Percentiles rank a stretch among this genome's conserved stretches.
Conservation (phyloP, 345 rosid species). For the Citrus mangshanensis region DNA sequence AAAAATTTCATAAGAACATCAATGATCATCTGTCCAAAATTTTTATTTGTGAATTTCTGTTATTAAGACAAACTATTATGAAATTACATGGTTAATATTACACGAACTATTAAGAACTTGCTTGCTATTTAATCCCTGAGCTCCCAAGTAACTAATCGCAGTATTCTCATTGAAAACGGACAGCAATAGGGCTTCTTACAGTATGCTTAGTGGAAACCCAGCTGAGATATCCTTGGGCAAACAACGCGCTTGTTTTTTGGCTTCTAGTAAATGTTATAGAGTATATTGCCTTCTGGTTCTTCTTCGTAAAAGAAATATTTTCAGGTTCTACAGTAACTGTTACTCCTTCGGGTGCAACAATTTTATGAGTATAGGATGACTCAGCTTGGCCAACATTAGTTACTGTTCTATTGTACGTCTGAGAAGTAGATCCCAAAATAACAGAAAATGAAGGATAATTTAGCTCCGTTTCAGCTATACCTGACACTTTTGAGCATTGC, state of each 20-base stretch:
- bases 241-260: neutral
- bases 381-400: conserved; percentile 36
- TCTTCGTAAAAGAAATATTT: neutral
- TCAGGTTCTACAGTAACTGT: conserved; percentile 3
- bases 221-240: neutral
- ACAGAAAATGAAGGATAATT: conserved; percentile 41
- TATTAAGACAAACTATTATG: neutral
- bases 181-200: neutral
- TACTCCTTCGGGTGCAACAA: conserved; percentile 24
- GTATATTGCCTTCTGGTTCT: conserved; percentile 25
- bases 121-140: neutral
- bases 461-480: conserved; percentile 28
- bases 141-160: neutral
- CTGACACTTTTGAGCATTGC: conserved; percentile 10
- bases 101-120: too few species aligned
- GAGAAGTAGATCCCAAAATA: conserved; percentile 2
- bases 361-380: conserved; percentile 24
- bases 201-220: neutral
- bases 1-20: neutral
- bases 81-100: too few species aligned
- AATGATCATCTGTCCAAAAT: neutral
- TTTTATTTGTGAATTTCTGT: neutral
- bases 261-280: conserved; percentile 18
- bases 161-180: neutral
- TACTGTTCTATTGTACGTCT: conserved; percentile 32